Percentiles rank a stretch among this genome's conserved stretches.
Conservation (phyloP, 768 basidiomycete species). For the Macrolepiota dolichaula region DNA sequence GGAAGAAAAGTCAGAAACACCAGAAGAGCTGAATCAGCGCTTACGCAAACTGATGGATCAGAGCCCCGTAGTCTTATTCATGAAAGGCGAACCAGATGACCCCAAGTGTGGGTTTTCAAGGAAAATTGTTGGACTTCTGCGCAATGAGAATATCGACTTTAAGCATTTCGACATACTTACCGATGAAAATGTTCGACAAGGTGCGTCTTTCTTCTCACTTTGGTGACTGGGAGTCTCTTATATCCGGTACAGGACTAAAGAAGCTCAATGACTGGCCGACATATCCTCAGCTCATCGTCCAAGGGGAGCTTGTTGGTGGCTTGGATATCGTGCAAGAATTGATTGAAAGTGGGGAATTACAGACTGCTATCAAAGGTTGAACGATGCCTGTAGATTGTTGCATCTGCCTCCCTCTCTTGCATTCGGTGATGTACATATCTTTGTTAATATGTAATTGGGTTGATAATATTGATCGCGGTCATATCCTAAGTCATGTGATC, state of each 20-base stretch:
- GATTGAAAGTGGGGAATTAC: constrained; percentile 75
- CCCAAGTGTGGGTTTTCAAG: constrained; percentile 87
- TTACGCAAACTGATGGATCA: constrained; percentile 75
- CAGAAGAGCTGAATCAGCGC: constrained; percentile 64
- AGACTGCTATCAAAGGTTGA: constrained; percentile 33
- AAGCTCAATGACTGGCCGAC: constrained; percentile 89
- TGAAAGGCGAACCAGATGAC: constrained; percentile 79
- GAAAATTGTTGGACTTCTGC: constrained; percentile 66
- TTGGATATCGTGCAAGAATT: constrained; percentile 91
- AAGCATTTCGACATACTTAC: constrained; percentile 79
- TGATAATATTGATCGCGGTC: neutral
- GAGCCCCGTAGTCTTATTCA: constrained; percentile 78
- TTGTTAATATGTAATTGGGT: neutral
- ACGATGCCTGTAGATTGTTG: constrained; percentile 2
- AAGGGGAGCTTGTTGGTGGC: constrained; percentile 94
- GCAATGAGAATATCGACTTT: constrained; percentile 62
- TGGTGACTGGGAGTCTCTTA: neutral
- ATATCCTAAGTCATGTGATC: neutral
- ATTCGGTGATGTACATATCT: neutral
- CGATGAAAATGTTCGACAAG: constrained; percentile 80
- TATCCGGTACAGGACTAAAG: constrained; percentile 50
- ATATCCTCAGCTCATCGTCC: constrained; percentile 80
- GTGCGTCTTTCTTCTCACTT: constrained; percentile 33
- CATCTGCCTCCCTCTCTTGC: neutral
- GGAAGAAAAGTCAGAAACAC: constrained; percentile 40